A percentile compares a stretch with the other conserved stretches of the same genome.
Evolutionary conservation across 352 stramenopile species (phyloP).

Genomic region (Phytophthora pistaciae): DNA sequence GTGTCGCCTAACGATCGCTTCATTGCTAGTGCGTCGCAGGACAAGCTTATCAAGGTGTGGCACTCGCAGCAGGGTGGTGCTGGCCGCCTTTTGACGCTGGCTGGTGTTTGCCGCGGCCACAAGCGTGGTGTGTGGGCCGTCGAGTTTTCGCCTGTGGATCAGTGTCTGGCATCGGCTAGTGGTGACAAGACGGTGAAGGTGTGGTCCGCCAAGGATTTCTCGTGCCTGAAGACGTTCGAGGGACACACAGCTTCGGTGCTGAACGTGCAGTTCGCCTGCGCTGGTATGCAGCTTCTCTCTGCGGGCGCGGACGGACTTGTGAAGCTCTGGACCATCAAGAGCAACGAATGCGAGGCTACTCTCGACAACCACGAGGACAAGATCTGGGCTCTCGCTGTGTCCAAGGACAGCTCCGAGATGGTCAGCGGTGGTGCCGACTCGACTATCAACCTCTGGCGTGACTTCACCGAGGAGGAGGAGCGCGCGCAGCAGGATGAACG

Average conservation of each 20-base stretch:
- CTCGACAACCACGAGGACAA: constrained; percentile 98
- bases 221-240: constrained; percentile 98
- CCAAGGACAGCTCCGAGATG: constrained; percentile 90
- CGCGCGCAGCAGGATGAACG: constrained; percentile 78
- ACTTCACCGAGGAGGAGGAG: constrained; percentile 95
- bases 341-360: constrained; percentile 97
- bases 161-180: constrained; percentile 95
- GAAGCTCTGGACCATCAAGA: constrained; percentile 99
- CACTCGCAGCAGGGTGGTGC: constrained; percentile 67
- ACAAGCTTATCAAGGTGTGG: constrained; percentile 99
- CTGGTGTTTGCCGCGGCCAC: constrained; percentile 96
- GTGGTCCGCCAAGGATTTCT: constrained; percentile 96
- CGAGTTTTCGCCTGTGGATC: constrained; percentile 97
- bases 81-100: constrained; percentile 82
- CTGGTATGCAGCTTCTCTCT: constrained; percentile 95
- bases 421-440: constrained; percentile 96
- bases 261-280: constrained; percentile 90
- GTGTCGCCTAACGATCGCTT: constrained; percentile 98
- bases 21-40: constrained; percentile 97
- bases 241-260: constrained; percentile 92
- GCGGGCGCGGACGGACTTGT: constrained; percentile 96
- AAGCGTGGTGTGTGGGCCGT: constrained; percentile 98
- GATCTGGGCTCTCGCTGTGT: constrained; percentile 96
- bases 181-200: constrained; percentile 98
- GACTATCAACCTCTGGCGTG: constrained; percentile 94